Evolutionary conservation across 495 filamentous ascomycete species (phyloP).

Genomic region (Neurospora sp.): DNA sequence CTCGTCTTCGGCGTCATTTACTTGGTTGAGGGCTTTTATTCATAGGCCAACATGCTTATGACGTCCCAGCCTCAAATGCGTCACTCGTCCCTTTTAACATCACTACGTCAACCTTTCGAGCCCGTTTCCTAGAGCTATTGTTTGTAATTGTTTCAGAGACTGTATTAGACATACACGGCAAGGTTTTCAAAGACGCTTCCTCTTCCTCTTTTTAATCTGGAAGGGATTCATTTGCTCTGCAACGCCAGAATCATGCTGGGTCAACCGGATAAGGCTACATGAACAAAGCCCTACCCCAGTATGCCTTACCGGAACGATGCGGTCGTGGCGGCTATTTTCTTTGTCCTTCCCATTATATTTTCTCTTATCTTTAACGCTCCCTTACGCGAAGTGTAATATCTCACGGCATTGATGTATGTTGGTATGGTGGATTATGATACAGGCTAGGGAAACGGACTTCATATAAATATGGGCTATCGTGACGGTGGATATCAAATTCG

Average conservation of each 20-base stretch:
- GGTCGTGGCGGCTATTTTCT: neutral
- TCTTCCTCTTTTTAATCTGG: neutral
- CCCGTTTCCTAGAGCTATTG: slow-evolving; percentile 1
- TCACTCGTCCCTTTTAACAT: neutral
- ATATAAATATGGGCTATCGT: neutral
- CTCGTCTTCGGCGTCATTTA: slow-evolving; percentile 87
- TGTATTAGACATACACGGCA: neutral
- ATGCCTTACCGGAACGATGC: neutral
- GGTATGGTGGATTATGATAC: slow-evolving; percentile 11
- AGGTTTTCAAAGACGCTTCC: neutral
- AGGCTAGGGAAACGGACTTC: neutral
- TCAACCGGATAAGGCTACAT: neutral
- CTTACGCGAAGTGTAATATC: slow-evolving; percentile 4
- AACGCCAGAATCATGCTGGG: neutral
- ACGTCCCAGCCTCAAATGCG: neutral
- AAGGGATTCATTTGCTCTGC: neutral
- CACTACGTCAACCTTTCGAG: neutral
- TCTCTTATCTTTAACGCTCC: neutral
- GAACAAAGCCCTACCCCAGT: neutral
- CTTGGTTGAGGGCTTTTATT: slow-evolving; percentile 66
- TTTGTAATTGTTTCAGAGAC: slow-evolving; percentile 11
- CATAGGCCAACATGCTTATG: slow-evolving; percentile 13
- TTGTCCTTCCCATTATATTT: neutral
- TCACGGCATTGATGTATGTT: slow-evolving; percentile 43
- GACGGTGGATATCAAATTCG: neutral